A percentile compares a stretch with the other conserved stretches of the same genome.
Conservation (phyloP, 1,139 yeast genomes). For the Lodderomyces theae region DNA sequence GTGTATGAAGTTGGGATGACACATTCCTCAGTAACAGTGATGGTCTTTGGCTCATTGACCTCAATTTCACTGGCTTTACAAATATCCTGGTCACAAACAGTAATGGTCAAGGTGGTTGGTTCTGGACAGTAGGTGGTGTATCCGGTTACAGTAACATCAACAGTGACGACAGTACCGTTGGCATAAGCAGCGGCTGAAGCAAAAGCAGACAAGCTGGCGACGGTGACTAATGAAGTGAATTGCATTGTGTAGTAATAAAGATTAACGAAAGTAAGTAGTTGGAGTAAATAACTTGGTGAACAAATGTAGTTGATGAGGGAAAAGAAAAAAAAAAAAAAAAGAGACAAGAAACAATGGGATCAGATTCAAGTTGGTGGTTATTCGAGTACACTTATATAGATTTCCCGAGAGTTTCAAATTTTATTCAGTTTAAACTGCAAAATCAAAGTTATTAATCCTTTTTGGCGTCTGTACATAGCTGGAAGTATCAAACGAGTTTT, state of each 20-base stretch:
- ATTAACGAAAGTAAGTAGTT: constrained; percentile 8
- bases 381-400: constrained; percentile 1
- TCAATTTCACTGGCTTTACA: constrained; percentile 25
- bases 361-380: too few relatives aligned
- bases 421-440: neutral
- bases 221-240: constrained; percentile 36
- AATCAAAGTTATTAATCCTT: neutral
- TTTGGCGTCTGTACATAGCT: neutral
- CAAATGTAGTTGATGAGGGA: constrained; percentile 2
- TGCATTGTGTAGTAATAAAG: constrained; percentile 26
- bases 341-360: neutral
- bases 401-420: neutral
- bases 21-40: constrained; percentile 37
- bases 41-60: constrained; percentile 34
- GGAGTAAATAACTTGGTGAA: neutral
- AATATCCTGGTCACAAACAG: constrained; percentile 23
- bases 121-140: constrained; percentile 39
- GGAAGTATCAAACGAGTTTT: neutral
- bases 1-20: constrained; percentile 36
- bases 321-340: constrained; percentile 13
- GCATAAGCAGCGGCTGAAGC: constrained; percentile 29
- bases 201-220: constrained; percentile 34
- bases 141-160: constrained; percentile 34
- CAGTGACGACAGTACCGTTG: constrained; percentile 38
- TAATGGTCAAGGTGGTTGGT: constrained; percentile 30